Conservation (phyloP, 1,139 yeast genomes). For the Debaryomyces psychrophilus region DNA sequence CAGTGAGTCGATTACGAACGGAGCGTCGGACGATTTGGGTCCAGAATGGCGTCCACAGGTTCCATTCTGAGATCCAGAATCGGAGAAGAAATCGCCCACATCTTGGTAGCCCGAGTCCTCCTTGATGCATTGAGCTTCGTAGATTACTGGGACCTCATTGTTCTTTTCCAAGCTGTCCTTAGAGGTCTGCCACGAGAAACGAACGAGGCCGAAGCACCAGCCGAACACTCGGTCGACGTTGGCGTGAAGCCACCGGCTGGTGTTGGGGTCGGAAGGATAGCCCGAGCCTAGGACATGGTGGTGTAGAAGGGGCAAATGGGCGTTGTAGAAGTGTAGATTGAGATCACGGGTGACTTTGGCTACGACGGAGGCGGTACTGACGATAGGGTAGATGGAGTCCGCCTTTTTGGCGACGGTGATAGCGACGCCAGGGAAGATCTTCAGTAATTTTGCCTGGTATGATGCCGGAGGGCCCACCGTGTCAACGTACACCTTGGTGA, state of each 20-base stretch:
- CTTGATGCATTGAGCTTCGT: constrained; percentile 41
- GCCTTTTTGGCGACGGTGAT: constrained; percentile 95
- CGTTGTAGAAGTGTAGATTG: constrained; percentile 48
- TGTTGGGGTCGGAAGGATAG: constrained; percentile 90
- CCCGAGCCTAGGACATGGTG: constrained; percentile 75
- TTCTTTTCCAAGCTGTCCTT: constrained; percentile 65
- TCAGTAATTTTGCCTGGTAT: constrained; percentile 75
- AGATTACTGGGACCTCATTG: constrained; percentile 47
- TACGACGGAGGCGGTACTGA: constrained; percentile 93
- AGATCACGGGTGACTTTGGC: constrained; percentile 95
- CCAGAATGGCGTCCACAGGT: constrained; percentile 3
- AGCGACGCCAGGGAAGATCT: constrained; percentile 67
- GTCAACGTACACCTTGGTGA: constrained; percentile 80
- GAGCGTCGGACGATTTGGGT: background rate
- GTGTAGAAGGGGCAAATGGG: constrained; percentile 23
- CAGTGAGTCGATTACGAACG: constrained; percentile 9
- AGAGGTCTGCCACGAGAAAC: constrained; percentile 96
- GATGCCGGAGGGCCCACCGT: constrained; percentile 94
- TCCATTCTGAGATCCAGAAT: background rate
- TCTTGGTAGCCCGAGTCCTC: constrained; percentile 35
- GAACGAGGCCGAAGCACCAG: constrained; percentile 73
- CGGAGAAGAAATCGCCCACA: constrained; percentile 31
- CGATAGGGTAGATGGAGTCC: constrained; percentile 90
- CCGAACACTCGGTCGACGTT: constrained; percentile 79
- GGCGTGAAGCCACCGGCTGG: constrained; percentile 68